Percentiles rank a stretch among this genome's conserved stretches.
phyloP scores from a whole-genome alignment of 2,329 filamentous ascomycete genomes.

The Exophiala calicioides region DNA sequence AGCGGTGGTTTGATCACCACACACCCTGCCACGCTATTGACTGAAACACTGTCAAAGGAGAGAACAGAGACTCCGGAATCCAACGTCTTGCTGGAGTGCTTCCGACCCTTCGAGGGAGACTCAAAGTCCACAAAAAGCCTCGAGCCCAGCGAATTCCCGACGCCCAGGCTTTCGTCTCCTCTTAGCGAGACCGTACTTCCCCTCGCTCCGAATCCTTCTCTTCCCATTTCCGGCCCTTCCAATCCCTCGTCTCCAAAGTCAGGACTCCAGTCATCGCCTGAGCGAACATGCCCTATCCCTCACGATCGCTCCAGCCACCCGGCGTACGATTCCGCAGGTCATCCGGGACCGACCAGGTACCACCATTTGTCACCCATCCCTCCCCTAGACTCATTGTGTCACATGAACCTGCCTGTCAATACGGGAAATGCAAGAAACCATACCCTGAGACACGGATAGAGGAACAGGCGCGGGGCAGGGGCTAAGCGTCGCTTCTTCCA shows the following conservation, averaged over 20 bases:
- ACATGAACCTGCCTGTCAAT: constrained; percentile 18
- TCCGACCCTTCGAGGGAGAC: neutral
- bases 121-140: neutral
- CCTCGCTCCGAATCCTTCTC: constrained; percentile 15
- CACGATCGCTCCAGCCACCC: constrained; percentile 25
- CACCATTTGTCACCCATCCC: constrained; percentile 25
- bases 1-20: constrained; percentile 25
- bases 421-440: constrained; percentile 21
- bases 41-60: constrained; percentile 19
- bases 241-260: neutral
- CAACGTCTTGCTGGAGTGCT: neutral
- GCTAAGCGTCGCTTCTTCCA: constrained; percentile 8
- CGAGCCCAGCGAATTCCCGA: constrained; percentile 1
- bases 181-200: constrained; percentile 15
- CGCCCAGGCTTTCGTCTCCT: constrained; percentile 10
- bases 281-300: constrained; percentile 6
- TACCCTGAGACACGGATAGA: constrained; percentile 20
- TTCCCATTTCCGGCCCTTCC: neutral
- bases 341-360: constrained; percentile 20
- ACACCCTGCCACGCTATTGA: constrained; percentile 22
- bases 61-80: neutral
- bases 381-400: constrained; percentile 19
- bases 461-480: constrained; percentile 10
- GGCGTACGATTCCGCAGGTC: constrained; percentile 12
- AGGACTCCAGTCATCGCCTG: constrained; percentile 6